These are phyloP conservation scores for Phytopythium boreale DNA, from an alignment of 352 stramenopile genomes.

Conservation along the genomic window DNA sequence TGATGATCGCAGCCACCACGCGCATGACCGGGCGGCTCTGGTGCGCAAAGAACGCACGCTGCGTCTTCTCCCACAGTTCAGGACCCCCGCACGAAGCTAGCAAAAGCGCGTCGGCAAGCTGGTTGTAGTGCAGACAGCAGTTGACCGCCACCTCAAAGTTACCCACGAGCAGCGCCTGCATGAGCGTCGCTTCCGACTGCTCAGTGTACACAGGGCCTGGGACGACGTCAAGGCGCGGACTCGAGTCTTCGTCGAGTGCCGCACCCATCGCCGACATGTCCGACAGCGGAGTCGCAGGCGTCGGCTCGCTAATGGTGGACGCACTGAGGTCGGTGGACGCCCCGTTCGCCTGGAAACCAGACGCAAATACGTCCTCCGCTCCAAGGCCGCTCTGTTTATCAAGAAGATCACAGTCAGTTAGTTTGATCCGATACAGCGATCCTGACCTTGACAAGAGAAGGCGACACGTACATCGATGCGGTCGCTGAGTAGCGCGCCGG, in stretches of 20 bases:
- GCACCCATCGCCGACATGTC: slow-evolving; percentile 46
- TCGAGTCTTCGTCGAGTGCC: slow-evolving; percentile 64
- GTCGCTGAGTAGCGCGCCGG: slow-evolving; percentile 49
- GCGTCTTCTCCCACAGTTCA: slow-evolving; percentile 96
- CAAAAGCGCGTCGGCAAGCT: slow-evolving; percentile 95
- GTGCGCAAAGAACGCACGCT: slow-evolving; percentile 93
- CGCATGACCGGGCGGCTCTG: slow-evolving; percentile 92
- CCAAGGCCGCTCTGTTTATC: slow-evolving; percentile 43
- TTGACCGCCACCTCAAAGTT: slow-evolving; percentile 98
- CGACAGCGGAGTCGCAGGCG: slow-evolving; percentile 34
- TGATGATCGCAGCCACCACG: slow-evolving; percentile 96
- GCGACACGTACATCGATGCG: slow-evolving; percentile 65
- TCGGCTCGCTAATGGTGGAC: slow-evolving; percentile 5
- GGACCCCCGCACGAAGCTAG: slow-evolving; percentile 91
- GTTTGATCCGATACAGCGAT: neutral
- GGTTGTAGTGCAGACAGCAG: slow-evolving; percentile 94
- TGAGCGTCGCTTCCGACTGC: slow-evolving; percentile 91
- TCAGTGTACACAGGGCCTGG: slow-evolving; percentile 78
- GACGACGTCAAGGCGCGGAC: slow-evolving; percentile 64
- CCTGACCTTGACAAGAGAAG: neutral
- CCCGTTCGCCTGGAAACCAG: slow-evolving; percentile 54
- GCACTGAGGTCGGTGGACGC: slow-evolving; percentile 5
- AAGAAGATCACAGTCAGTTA: slow-evolving; percentile 3
- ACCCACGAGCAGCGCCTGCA: slow-evolving; percentile 95
- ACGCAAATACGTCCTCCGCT: slow-evolving; percentile 77